Percentiles rank a stretch among this genome's conserved stretches.
phyloP scores from a whole-genome alignment of 2,329 filamentous ascomycete species.

The Botrytis elliptica region DNA sequence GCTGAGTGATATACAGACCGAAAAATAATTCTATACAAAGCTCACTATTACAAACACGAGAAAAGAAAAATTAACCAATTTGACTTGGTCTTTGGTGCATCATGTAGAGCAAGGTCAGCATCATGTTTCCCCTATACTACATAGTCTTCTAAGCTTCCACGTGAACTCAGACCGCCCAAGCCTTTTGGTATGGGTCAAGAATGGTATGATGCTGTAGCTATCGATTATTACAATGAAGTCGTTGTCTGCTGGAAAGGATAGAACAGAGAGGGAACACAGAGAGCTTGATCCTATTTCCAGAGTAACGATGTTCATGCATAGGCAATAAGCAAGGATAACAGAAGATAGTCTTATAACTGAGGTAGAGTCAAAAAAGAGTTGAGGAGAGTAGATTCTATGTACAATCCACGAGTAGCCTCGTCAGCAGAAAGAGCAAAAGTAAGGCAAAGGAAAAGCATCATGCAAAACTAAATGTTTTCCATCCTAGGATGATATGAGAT shows the following conservation, averaged over 20 bases:
- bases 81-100: no score
- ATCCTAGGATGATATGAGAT: neutral
- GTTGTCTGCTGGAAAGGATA: neutral
- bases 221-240: neutral
- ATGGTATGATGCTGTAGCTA: neutral
- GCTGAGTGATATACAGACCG: neutral
- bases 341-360: neutral
- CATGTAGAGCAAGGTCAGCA: neutral
- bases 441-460: neutral
- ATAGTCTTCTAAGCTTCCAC: neutral
- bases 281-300: neutral
- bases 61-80: neutral
- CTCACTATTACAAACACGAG: neutral
- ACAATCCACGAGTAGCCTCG: neutral
- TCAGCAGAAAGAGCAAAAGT: neutral
- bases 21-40: neutral
- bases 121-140: neutral
- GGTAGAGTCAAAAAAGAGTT: neutral
- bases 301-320: neutral
- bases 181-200: neutral
- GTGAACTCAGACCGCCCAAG: neutral
- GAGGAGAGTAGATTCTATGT: neutral
- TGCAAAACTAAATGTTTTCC: neutral
- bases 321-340: neutral
- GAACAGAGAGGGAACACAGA: neutral